Evolutionary conservation across 257 asterid genomes (phyloP).

Genomic region (Lavandula angustifolia): DNA sequence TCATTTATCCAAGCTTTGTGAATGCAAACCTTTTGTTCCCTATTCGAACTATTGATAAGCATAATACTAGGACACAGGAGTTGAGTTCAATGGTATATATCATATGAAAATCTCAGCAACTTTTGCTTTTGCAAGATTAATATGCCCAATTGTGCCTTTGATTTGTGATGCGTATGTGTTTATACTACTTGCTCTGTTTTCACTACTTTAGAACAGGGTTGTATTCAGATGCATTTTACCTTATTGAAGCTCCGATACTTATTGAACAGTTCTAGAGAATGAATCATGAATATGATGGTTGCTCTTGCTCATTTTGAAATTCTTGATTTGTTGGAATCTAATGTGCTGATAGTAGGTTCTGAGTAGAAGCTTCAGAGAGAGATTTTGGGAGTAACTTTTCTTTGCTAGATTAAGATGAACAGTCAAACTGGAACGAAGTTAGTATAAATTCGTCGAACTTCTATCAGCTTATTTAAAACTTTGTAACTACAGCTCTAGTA

Average conservation of each 20-base stretch:
- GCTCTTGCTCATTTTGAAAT: too few relatives aligned
- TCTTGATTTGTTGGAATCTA: too few relatives aligned
- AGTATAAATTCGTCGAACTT: not conserved
- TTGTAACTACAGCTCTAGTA: slow-evolving; percentile 24
- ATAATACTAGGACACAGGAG: not conserved
- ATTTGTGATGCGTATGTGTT: not conserved
- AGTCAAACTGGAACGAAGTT: slow-evolving; percentile 12
- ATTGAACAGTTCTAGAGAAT: too few relatives aligned
- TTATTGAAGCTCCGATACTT: too few relatives aligned
- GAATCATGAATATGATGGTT: too few relatives aligned
- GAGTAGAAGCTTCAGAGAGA: not conserved
- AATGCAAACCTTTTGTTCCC: not conserved
- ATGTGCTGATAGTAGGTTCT: too few relatives aligned
- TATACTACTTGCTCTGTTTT: not conserved
- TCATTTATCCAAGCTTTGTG: not conserved
- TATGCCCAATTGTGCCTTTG: not conserved
- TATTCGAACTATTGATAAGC: not conserved
- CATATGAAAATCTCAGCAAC: not conserved
- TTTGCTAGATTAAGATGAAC: not conserved
- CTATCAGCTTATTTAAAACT: slow-evolving; percentile 27
- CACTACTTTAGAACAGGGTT: not conserved
- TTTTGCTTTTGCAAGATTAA: not conserved
- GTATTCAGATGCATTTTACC: not conserved
- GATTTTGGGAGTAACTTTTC: too few relatives aligned
- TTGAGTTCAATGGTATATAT: not conserved